Base-by-base conservation (phyloP, 2,329 filamentous ascomycete species). In the Lasiodiplodia citricola region DNA sequence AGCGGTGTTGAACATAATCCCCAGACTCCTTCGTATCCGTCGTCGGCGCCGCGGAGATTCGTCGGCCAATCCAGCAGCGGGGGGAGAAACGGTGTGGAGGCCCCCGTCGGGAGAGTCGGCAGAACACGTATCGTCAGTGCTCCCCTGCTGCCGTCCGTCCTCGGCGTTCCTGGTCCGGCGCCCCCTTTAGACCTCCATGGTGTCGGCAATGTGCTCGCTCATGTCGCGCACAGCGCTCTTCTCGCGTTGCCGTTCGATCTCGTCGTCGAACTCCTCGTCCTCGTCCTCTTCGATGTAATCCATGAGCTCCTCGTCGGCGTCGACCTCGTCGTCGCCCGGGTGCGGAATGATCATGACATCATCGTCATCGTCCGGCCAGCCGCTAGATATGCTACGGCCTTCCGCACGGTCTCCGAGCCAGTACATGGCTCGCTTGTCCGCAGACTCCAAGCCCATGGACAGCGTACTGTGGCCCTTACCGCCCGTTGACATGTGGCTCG, bases 391-490 rank as follows among this genome's bases (percentile, higher is more conserved):
- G 25, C 52, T 51, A 2, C 35, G 55, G 47, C 56, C 66, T 38
- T 82, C 80, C 13, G 81, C 77, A 50, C 83, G 85, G 70, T 93
- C 90, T 52, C 94, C 93, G 3, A 97, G 87, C 95, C 94, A 97
- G 80, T 93, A 97, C 70, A 87, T 88, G 16, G 93, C 93, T 57
- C 94, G 90, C 83, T 97, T 97, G 74, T 88, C 88, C 8, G 90
- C 90, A 44, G 41, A 62, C 44, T 60, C 66, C 56, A 67, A 41
- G 35, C 55, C 66, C 66, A 67, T 62, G 7, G 47, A 35, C 31
- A 67, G 47, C 62, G 41, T 63, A 44, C 58, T 51, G 41, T 63
- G 41, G 16, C 35, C 18, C 38, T 63, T 50, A 37, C 41, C 55
- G 44, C 41, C 60, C 35, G 41, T 47, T 13, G 25, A 25, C 38